Conservation (phyloP, 371 early-diverging fungal genomes). For the Actinomucor elegans region DNA sequence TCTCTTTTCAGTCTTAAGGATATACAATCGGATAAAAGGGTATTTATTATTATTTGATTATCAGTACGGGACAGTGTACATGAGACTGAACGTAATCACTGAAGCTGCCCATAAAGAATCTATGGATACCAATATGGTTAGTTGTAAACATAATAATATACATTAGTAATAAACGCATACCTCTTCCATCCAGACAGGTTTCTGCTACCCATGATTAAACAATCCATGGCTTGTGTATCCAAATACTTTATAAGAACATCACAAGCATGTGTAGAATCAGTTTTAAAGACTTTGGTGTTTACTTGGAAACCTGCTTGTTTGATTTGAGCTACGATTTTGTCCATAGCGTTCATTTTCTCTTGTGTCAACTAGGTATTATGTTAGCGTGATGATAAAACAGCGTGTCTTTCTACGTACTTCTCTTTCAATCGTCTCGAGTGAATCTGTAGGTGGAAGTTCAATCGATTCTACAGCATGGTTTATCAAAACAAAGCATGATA, state of each 20-base stretch:
- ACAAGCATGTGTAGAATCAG: conserved; percentile 27
- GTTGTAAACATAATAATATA: not conserved
- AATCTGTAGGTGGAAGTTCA: conserved; percentile 20
- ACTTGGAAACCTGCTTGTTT: conserved; percentile 14
- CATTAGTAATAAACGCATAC: conserved; percentile 14
- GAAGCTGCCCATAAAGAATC: conserved; percentile 53
- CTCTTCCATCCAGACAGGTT: conserved; percentile 51
- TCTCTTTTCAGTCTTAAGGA: too few species aligned
- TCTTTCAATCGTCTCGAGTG: conserved; percentile 24
- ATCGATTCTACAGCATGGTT: conserved; percentile 1
- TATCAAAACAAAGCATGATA: too few species aligned
- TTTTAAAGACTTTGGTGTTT: conserved; percentile 27
- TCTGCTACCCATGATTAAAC: conserved; percentile 50
- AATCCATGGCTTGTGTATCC: conserved; percentile 30
- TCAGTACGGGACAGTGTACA: conserved; percentile 49
- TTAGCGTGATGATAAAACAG: not conserved
- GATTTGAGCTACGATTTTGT: conserved; percentile 8
- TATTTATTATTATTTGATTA: conserved; percentile 37
- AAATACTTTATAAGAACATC: conserved; percentile 41
- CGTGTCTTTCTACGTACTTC: conserved; percentile 26
- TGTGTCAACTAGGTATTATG: conserved; percentile 11
- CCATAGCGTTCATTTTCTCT: conserved; percentile 21
- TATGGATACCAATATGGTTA: conserved; percentile 5
- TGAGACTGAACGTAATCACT: conserved; percentile 49
- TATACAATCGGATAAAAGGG: too few species aligned